Evolutionary conservation across 2,329 filamentous ascomycete species (phyloP), one percentile per base, ranked within the genome.

Genomic region (Aspergillus neoniger): DNA sequence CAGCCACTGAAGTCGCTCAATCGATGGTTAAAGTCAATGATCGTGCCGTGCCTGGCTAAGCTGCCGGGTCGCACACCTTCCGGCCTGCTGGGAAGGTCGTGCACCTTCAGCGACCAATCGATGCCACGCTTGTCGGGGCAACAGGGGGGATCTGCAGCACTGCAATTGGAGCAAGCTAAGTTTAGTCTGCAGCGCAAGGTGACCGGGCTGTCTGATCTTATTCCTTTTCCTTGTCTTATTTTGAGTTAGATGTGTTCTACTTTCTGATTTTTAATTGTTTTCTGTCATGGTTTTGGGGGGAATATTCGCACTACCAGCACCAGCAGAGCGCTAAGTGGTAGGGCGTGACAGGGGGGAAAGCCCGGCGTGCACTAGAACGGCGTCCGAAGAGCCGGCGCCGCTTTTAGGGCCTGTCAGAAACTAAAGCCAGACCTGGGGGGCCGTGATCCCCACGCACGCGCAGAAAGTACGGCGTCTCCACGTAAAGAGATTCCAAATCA

Each of bases 21-120:
- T 44, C 47, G 47, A 50, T 50, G 47, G 47, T 8, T 30, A 12
- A 50, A 50, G 39, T 55, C 43, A 28, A 43, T 41, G n/a, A 44
- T 32, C 39, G 17, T 21, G 53, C 43, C 28, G 39, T 44, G 53
- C 39, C 36, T 47, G 53, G 53, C 53, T 55, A 55, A 55, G 39
- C 53, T 17, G 28, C 53, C 39, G 53, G 43, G 53, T 55, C 39
- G 53, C 39, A 55, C 53, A 55, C 53, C 53, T 55, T 55, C 53
- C 53, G 43, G 39, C 25, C 39, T 30, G 53, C 39, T 55, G 53
- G 53, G 28, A 55, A 55, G 53, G 39, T 30, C 6, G 25, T 47
- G 53, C 23, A 25, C 38, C 25, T 30, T 15, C n/a, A 15, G 38
- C 23, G 39, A 44, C 53, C 53, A 55, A 55, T 55, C 12, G 53